phyloP scores from a whole-genome alignment of 257 asterid species.

The Solanum medicagineum region DNA sequence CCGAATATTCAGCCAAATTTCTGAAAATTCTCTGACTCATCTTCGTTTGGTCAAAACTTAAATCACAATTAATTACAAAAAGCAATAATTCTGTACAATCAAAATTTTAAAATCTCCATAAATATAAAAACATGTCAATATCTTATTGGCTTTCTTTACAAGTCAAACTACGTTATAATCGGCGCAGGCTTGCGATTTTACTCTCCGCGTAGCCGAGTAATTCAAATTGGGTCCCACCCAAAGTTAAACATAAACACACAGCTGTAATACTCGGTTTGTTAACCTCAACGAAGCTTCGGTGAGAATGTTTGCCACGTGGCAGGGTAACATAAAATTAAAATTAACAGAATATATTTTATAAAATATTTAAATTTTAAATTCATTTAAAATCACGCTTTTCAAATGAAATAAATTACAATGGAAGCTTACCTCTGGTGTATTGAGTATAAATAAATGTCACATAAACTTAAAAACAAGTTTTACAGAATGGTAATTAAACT shows the following conservation, averaged over 20 bases:
- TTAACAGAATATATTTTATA: no score
- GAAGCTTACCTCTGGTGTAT: no score
- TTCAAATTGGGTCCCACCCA: background rate
- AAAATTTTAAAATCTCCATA: background rate
- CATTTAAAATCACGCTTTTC: no score
- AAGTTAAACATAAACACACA: background rate
- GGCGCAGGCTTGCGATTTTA: background rate
- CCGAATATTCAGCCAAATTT: background rate
- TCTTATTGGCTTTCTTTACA: background rate
- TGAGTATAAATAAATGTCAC: no score
- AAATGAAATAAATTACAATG: no score
- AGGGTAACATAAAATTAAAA: no score
- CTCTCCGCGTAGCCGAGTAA: background rate
- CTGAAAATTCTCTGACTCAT: background rate
- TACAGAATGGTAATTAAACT: no score
- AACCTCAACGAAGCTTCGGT: background rate
- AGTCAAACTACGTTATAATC: background rate
- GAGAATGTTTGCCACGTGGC: background rate
- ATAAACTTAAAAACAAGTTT: no score
- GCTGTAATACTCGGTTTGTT: background rate
- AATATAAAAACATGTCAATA: background rate
- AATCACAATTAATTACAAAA: background rate
- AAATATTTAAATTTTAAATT: no score
- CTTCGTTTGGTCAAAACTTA: background rate
- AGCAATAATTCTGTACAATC: background rate